Base-by-base conservation (phyloP, 1,284 basidiomycete genomes). In the Microbotryum intermedium region DNA sequence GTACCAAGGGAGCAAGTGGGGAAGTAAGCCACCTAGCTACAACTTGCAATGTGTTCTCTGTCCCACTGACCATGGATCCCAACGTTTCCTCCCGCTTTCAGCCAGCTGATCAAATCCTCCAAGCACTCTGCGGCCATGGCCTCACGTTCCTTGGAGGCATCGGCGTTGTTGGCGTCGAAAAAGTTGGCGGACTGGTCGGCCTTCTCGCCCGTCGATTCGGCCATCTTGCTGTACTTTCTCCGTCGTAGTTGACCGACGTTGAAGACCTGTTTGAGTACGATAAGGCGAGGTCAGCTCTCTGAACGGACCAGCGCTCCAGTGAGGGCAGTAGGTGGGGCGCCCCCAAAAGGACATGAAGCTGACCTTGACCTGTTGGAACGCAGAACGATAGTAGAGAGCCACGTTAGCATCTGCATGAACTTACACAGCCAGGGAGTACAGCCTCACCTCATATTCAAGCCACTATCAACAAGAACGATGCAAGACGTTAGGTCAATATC, bases 361-460 rank as follows among this genome's bases (percentile, higher is more conserved):
- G 20, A 58, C 63, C 50, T 66, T 66, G 61, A 66, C 61, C 64
- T 69, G 47, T 56, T 9, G 55, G 39, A 25, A 47, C 45, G 16
- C 34, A 50, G 25, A 30, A 45, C 16, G 42, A 34, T 23, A n/a
- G n/a, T n/a, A n/a, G n/a, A n/a, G n/a, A n/a, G n/a, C n/a, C 16
- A 55, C 44, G 16, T 13, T 30, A 20, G 26, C 42, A 43, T 59
- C 7, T 21, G 42, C 55, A 11, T n/a, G n/a, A n/a, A n/a, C n/a
- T n/a, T n/a, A n/a, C n/a, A 51, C 30, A 42, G 23, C 44, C 9
- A 48, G 54, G 4, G 20, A 7, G 11, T 1, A 21, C 6, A 45
- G n/a, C 8, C 95, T 90, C 61, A 98, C 95, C 67, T 94, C 84
- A 75, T 97, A 99, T 76, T 99, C 95, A 50, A 98, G 82, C 95